Conservation (phyloP, 2,329 filamentous ascomycete species). For the Penicillium sp. region DNA sequence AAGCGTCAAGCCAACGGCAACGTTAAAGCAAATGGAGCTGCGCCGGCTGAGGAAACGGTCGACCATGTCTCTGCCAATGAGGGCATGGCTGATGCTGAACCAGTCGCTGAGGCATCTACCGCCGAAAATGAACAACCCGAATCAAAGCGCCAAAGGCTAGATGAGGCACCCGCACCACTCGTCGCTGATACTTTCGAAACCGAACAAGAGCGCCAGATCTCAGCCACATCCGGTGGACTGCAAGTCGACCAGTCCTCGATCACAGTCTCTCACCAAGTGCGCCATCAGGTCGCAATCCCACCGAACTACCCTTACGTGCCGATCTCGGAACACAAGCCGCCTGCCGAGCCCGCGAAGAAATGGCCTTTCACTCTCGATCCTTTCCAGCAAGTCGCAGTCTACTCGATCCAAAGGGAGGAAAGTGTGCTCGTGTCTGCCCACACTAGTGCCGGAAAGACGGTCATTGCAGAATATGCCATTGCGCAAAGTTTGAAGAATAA, state of each 20-base stretch:
- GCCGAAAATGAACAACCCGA: conserved; percentile 45
- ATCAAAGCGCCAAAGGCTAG: conserved; percentile 53
- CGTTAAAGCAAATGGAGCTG: conserved; percentile 60
- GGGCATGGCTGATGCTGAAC: conserved; percentile 20
- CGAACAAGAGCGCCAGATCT: conserved; percentile 90
- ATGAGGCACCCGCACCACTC: conserved; percentile 74
- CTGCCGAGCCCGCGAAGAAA: conserved; percentile 78
- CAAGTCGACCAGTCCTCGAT: conserved; percentile 65
- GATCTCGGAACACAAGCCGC: conserved; percentile 92
- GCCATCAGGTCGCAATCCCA: conserved; percentile 94
- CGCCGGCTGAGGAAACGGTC: conserved; percentile 34
- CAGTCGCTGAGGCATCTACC: conserved; percentile 21
- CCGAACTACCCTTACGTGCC: conserved; percentile 93
- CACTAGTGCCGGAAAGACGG: conserved; percentile 96
- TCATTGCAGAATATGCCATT: conserved; percentile 97
- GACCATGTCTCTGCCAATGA: conserved; percentile 30
- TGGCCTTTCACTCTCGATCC: conserved; percentile 94
- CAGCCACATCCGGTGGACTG: conserved; percentile 73
- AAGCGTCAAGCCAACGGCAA: conserved; percentile 85
- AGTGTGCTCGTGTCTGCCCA: conserved; percentile 96
- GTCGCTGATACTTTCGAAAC: conserved; percentile 95
- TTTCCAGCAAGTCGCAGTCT: conserved; percentile 93
- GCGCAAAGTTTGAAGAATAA: conserved; percentile 97
- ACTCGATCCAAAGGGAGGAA: conserved; percentile 93
- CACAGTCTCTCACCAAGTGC: conserved; percentile 93